Percentiles rank a stretch among this genome's conserved stretches.
phyloP scores from a whole-genome alignment of 192 early-diverging fungal genomes.

The Phycomyces blakesleeanus region DNA sequence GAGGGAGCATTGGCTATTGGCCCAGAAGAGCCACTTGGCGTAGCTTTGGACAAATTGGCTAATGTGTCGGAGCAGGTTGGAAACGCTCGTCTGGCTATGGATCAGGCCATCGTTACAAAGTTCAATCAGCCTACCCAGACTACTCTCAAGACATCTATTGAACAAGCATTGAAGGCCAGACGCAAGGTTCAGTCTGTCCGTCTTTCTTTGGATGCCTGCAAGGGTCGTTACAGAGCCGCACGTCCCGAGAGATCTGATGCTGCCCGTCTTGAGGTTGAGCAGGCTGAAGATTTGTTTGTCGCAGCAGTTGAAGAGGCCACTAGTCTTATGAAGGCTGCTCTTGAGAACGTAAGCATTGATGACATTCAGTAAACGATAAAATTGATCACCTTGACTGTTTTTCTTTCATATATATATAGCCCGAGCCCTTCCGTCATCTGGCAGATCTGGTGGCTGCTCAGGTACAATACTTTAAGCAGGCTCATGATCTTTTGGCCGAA shows the following conservation, averaged over 20 bases:
- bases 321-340: slow-evolving; percentile 86
- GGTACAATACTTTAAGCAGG: slow-evolving; percentile 82
- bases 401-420: slow-evolving; percentile 37
- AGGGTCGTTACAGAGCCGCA: slow-evolving; percentile 71
- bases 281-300: slow-evolving; percentile 94
- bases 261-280: slow-evolving; percentile 79
- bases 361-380: too few relatives aligned
- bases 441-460: slow-evolving; percentile 85
- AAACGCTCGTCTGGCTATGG: slow-evolving; percentile 70
- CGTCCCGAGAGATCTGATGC: slow-evolving; percentile 69
- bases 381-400: neutral
- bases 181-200: slow-evolving; percentile 79
- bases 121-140: slow-evolving; percentile 75
- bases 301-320: slow-evolving; percentile 94
- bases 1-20: slow-evolving; percentile 65
- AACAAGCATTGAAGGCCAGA: slow-evolving; percentile 81
- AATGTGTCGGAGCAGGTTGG: slow-evolving; percentile 85
- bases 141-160: slow-evolving; percentile 71
- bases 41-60: slow-evolving; percentile 83
- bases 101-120: slow-evolving; percentile 62
- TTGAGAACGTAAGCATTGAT: slow-evolving; percentile 63
- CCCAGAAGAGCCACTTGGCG: slow-evolving; percentile 81
- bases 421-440: slow-evolving; percentile 79
- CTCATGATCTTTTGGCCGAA: slow-evolving; percentile 64
- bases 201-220: slow-evolving; percentile 83